Evolutionary conservation across 2,329 filamentous ascomycete genomes (phyloP).

Genomic region (Periconia sp.): DNA sequence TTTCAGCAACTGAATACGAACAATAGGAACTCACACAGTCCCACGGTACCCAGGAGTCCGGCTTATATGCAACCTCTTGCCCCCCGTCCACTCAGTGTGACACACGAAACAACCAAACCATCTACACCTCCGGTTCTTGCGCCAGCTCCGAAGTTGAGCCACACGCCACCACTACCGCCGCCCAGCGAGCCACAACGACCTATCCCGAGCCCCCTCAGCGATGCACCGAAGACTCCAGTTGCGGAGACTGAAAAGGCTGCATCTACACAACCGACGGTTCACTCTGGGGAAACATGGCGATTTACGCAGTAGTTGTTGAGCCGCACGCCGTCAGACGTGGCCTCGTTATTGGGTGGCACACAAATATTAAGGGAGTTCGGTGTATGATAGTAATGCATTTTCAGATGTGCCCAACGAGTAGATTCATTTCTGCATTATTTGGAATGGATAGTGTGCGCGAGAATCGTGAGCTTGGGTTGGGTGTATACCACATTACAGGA

Average conservation of each 20-base stretch:
- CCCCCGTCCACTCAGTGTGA: slow-evolving; percentile 18
- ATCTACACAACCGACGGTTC: slow-evolving; percentile 14
- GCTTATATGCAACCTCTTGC: slow-evolving; percentile 11
- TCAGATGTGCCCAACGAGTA: no score
- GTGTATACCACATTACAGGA: no score
- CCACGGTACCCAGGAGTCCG: not conserved
- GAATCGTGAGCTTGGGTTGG: no score
- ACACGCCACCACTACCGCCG: slow-evolving; percentile 16
- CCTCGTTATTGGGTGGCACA: no score
- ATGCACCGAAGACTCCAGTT: slow-evolving; percentile 24
- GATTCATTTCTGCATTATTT: no score
- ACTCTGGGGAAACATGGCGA: slow-evolving; percentile 37
- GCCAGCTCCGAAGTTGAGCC: slow-evolving; percentile 12
- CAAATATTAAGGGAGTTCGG: no score
- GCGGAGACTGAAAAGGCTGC: slow-evolving; percentile 32
- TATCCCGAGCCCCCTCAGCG: slow-evolving; percentile 29
- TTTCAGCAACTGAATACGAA: slow-evolving; percentile 31
- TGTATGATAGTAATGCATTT: no score
- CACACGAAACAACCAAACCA: slow-evolving; percentile 10
- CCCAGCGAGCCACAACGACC: slow-evolving; percentile 27
- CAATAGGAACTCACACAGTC: not conserved
- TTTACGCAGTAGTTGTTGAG: slow-evolving; percentile 14
- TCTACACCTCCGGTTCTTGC: slow-evolving; percentile 7
- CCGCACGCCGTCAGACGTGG: no score
- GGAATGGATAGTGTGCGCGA: no score